These are phyloP conservation scores for Tulasnella sp. DNA, from an alignment of 768 basidiomycete species.

Conservation along the genomic window DNA sequence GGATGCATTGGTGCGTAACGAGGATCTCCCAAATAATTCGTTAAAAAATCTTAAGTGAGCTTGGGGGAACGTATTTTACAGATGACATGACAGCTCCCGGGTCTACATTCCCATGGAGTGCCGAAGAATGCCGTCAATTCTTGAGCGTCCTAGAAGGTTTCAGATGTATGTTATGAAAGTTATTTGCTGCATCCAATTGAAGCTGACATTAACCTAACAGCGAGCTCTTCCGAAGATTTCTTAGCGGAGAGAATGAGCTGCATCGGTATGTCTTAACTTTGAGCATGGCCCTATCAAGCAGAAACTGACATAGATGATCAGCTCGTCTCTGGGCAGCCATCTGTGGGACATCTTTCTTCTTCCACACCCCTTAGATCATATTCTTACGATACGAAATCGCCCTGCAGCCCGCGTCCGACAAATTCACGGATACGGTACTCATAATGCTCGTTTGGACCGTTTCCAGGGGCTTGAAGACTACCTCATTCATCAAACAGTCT, in stretches of 20 bases:
- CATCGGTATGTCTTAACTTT: neutral
- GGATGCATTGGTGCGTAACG: neutral
- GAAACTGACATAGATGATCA: neutral
- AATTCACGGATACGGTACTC: slow-evolving; percentile 24
- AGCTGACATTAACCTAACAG: neutral
- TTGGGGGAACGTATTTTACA: neutral
- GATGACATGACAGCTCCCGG: neutral
- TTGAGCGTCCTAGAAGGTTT: neutral
- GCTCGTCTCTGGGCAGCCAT: neutral
- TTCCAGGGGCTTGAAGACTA: neutral
- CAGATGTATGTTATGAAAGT: neutral
- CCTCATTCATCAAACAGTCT: neutral
- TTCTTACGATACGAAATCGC: neutral
- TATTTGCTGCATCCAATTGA: neutral
- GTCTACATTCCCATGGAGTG: neutral
- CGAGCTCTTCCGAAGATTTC: neutral
- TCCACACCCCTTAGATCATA: neutral
- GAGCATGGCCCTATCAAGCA: neutral
- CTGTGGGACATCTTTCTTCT: neutral
- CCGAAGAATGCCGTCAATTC: slow-evolving; percentile 8
- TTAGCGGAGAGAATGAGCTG: neutral
- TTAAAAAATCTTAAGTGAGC: neutral
- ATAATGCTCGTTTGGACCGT: slow-evolving; percentile 2
- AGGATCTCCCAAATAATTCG: neutral
- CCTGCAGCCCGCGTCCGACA: slow-evolving; percentile 22